Conservation (phyloP, 495 filamentous ascomycete species). For the Aspergillus bertholletiae region DNA sequence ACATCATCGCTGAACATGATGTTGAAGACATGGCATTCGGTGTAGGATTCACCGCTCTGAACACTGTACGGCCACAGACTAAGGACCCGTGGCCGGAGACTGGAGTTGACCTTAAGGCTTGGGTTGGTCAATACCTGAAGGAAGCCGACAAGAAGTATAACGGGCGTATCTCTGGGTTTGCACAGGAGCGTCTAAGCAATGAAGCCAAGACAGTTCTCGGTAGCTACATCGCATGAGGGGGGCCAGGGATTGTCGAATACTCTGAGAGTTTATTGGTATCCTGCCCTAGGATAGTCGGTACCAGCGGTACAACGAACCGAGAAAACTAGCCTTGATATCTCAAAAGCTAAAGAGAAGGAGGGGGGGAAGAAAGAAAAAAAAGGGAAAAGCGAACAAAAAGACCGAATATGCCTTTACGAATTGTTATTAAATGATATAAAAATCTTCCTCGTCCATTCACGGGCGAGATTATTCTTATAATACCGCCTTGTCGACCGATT, state of each 20-base stretch:
- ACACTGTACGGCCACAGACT: slow-evolving; percentile 69
- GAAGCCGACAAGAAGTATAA: slow-evolving; percentile 52
- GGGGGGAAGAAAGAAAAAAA: background rate
- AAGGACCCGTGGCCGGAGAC: slow-evolving; percentile 82
- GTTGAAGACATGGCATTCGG: slow-evolving; percentile 94
- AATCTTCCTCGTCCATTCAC: background rate
- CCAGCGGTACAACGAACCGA: background rate
- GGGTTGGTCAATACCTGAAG: slow-evolving; percentile 73
- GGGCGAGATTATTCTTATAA: background rate
- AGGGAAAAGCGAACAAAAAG: background rate
- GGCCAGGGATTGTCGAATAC: no score
- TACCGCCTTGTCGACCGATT: background rate
- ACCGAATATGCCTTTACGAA: slow-evolving; percentile 6
- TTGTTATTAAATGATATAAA: slow-evolving; percentile 3
- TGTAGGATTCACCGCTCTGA: slow-evolving; percentile 85
- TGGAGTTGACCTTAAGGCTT: slow-evolving; percentile 65
- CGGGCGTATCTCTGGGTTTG: slow-evolving; percentile 54
- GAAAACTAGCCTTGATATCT: background rate
- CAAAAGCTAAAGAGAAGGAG: background rate
- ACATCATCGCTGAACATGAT: slow-evolving; percentile 76
- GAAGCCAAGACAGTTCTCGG: slow-evolving; percentile 52
- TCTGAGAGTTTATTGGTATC: no score
- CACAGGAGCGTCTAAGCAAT: slow-evolving; percentile 54
- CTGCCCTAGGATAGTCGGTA: background rate
- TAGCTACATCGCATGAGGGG: slow-evolving; percentile 49